Conservation (phyloP, 164 flowering plant genomes). For the Liriodendron chinense region DNA sequence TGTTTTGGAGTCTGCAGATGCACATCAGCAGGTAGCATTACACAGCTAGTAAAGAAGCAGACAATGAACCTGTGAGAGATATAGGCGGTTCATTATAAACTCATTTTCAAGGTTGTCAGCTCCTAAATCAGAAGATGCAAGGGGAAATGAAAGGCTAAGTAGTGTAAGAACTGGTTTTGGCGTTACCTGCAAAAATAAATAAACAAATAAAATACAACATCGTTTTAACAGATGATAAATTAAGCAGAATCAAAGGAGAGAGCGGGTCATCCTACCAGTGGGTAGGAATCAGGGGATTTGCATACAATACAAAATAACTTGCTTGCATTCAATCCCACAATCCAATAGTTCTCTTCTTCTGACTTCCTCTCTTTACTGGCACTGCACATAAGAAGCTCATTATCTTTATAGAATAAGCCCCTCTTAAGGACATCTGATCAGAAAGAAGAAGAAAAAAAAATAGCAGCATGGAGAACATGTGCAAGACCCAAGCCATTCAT, state of each 20-base stretch:
- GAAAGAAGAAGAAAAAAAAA: no score
- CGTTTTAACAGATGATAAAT: neutral
- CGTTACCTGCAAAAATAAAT: slow-evolving; percentile 48
- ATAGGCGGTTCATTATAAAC: slow-evolving; percentile 64
- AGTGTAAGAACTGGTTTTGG: slow-evolving; percentile 87
- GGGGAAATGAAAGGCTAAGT: slow-evolving; percentile 65
- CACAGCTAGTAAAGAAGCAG: neutral
- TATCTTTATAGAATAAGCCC: neutral
- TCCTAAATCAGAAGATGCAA: slow-evolving; percentile 94
- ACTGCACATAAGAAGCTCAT: slow-evolving; percentile 36
- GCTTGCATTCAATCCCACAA: slow-evolving; percentile 74
- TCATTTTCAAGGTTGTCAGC: slow-evolving; percentile 86
- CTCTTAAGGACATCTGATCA: neutral
- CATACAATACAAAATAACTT: slow-evolving; percentile 83
- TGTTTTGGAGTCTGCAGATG: no score
- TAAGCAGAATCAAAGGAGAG: neutral
- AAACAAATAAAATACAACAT: neutral
- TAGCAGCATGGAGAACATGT: no score
- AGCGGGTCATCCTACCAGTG: slow-evolving; percentile 49
- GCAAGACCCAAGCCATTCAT: no score
- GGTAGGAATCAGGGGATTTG: slow-evolving; percentile 69
- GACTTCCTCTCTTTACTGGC: slow-evolving; percentile 61
- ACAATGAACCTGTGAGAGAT: slow-evolving; percentile 61
- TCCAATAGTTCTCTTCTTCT: slow-evolving; percentile 72
- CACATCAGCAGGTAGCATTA: neutral